Evolutionary conservation across 73 alveolate genomes (phyloP).

Genomic region (Paramecium sonneborni): DNA sequence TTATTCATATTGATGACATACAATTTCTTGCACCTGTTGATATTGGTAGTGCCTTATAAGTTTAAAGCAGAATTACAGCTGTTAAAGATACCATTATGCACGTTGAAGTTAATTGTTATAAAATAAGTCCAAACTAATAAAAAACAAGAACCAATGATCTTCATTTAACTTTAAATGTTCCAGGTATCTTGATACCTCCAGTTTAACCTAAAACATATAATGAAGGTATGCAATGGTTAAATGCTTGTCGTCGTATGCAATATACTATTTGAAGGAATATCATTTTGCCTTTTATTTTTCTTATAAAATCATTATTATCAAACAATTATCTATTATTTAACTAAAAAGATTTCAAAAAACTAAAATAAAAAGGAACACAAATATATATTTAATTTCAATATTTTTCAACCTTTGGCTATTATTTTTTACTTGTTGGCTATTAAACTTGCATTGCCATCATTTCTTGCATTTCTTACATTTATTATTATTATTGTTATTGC

Average conservation of each 20-base stretch:
- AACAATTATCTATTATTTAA: neutral
- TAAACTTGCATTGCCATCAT: neutral
- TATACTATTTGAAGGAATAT: neutral
- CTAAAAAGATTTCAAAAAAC: neutral
- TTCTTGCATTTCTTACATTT: conserved; percentile 3
- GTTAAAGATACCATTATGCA: neutral
- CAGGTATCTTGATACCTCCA: neutral
- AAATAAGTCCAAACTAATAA: neutral
- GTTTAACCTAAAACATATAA: conserved; percentile 5
- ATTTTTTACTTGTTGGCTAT: neutral
- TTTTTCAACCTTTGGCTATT: conserved; percentile 8
- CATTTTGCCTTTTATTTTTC: neutral
- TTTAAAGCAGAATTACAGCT: neutral
- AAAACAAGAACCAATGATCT: neutral
- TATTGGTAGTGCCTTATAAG: conserved; percentile 26
- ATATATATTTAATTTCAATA: neutral
- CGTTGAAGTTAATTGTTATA: neutral
- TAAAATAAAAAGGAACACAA: conserved; percentile 16
- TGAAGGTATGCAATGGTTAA: neutral
- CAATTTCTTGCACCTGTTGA: conserved; percentile 53
- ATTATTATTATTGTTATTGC: neutral
- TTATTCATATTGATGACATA: conserved; percentile 40
- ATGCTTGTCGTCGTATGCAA: neutral
- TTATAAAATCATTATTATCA: neutral
- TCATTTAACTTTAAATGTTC: neutral